Evolutionary conservation across 2,329 filamentous ascomycete species (phyloP), one percentile per base, ranked within the genome.

Genomic region (Remersonia thermophila): DNA sequence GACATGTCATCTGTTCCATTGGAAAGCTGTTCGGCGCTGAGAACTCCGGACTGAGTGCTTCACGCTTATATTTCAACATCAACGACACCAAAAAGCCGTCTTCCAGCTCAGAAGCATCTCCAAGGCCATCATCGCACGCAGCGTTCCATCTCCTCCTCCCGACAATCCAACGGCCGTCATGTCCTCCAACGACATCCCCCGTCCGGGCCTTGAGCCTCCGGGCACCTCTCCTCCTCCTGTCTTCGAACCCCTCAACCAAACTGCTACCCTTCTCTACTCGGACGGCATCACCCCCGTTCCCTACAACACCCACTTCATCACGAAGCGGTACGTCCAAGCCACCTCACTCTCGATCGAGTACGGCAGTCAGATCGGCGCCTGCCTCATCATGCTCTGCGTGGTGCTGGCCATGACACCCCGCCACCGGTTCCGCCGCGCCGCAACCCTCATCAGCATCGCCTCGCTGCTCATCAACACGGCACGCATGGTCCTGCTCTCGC

Each of bases 351-450:
- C 52, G 52, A 74, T 40, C 27, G 33, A 39, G 57, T 83, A 79
- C 53, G 77, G 72, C 35, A 60, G 69, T 13, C 82, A 89, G 54
- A 65, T 86, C 35, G 83, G 83, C 20, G 73, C 80, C 16, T 73
- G 71, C 32, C 45, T 78, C 39, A 58, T 80, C 41, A 71, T 85
- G 50, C 61, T 87, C 13, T 47, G 80, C 30, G 64, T 81, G 20
- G 61, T 87, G 3, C 58, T 85, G 9, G 50, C 79, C 39, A 67
- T 87, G 55, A 86, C 82, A 0, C 72, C 73, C 14, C 54, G 63
- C 0, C 63, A 73, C 45, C 85, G 83, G 54, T 71, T 82, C 41
- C 60, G 61, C 35, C 77, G 78, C 2, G 52, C 65, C 0, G 68
- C 83, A 14, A 82, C 81, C 53, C 51, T 77, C 44, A 62, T 86